Evolutionary conservation across 179 eudicot genomes (phyloP).

Genomic region (Amaranthus tricolor): DNA sequence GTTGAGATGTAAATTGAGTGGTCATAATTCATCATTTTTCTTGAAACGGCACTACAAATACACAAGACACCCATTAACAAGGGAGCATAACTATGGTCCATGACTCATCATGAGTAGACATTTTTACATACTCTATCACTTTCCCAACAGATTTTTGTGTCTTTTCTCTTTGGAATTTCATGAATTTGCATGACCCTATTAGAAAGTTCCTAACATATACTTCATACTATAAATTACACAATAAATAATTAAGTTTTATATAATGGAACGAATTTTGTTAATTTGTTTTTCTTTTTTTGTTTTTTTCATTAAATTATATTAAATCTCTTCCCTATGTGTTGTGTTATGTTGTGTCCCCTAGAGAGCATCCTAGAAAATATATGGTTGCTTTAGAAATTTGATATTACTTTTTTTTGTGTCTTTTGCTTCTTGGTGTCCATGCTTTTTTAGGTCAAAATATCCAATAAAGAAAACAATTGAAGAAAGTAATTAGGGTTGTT

Average conservation of each 20-base stretch:
- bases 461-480: not conserved
- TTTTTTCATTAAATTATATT: too few relatives aligned
- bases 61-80: not conserved
- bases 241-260: not conserved
- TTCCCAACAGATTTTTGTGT: not conserved
- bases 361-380: not conserved
- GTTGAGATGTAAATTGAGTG: not conserved
- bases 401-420: not conserved
- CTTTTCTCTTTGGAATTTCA: slow-evolving; percentile 12
- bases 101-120: not conserved
- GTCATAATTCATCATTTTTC: not conserved
- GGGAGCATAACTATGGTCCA: slow-evolving; percentile 3
- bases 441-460: not conserved
- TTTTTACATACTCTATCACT: not conserved
- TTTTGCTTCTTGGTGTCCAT: not conserved
- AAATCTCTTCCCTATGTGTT: too few relatives aligned
- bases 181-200: not conserved
- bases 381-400: not conserved
- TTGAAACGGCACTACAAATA: not conserved
- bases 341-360: not conserved
- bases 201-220: slow-evolving; percentile 3
- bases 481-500: too few relatives aligned
- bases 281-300: too few relatives aligned
- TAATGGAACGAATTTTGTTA: not conserved
- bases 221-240: not conserved